Conservation (phyloP, 2,329 filamentous ascomycete species). For the Aspergillus fructus region DNA sequence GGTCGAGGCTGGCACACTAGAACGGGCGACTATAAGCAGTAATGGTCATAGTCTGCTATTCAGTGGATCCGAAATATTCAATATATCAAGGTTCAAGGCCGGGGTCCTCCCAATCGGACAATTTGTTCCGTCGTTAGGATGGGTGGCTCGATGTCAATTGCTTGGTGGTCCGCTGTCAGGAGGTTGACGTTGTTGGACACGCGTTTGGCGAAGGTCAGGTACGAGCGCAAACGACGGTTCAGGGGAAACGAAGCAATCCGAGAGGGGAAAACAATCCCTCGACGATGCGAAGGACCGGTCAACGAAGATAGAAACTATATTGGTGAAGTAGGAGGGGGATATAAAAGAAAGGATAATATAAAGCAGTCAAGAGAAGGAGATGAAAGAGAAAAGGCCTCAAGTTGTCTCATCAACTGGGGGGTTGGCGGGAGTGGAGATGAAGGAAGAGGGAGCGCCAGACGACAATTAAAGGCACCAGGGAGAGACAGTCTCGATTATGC, state of each 20-base stretch:
- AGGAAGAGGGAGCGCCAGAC: neutral
- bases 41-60: slow-evolving; percentile 25
- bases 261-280: slow-evolving; percentile 6
- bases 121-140: slow-evolving; percentile 10
- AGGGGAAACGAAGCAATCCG: slow-evolving; percentile 11
- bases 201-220: slow-evolving; percentile 19
- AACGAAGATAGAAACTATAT: neutral
- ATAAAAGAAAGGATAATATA: slow-evolving; percentile 5
- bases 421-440: slow-evolving; percentile 8
- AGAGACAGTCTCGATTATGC: slow-evolving; percentile 1
- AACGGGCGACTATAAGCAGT: slow-evolving; percentile 12
- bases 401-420: slow-evolving; percentile 5
- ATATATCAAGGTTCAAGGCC: slow-evolving; percentile 12
- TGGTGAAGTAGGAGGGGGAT: neutral
- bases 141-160: slow-evolving; percentile 9
- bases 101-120: slow-evolving; percentile 13
- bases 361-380: slow-evolving; percentile 3
- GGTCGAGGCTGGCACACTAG: slow-evolving; percentile 12
- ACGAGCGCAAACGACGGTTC: slow-evolving; percentile 15
- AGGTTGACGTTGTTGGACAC: slow-evolving; percentile 19
- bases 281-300: slow-evolving; percentile 2
- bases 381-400: slow-evolving; percentile 9
- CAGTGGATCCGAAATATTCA: slow-evolving; percentile 14
- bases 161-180: slow-evolving; percentile 12
- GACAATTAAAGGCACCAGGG: slow-evolving; percentile 7